A percentile compares a stretch with the other conserved stretches of the same genome.
Evolutionary conservation across 176 grass and related monocot species (phyloP).

Genomic region (Aegilops longissima): DNA sequence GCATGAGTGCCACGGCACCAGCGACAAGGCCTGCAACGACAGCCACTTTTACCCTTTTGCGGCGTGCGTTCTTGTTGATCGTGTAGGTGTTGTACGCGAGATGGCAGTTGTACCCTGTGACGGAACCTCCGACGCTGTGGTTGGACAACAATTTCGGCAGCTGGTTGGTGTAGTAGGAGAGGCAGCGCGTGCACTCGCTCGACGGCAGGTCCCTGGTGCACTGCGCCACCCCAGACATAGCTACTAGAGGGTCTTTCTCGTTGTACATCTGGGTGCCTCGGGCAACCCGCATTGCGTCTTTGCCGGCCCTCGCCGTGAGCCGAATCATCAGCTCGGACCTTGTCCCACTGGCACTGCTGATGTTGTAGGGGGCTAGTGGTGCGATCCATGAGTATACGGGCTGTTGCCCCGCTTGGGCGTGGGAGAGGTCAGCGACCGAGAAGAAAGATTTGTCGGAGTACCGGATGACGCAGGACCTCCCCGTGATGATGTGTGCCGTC

Average conservation of each 20-base stretch:
- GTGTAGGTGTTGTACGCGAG: neutral
- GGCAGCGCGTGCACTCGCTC: neutral
- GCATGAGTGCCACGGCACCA: neutral
- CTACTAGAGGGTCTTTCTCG: too few relatives aligned
- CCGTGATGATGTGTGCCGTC: neutral
- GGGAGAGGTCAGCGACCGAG: slow-evolving; percentile 1
- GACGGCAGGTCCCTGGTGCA: slow-evolving; percentile 33
- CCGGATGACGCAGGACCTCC: neutral
- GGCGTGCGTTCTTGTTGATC: neutral
- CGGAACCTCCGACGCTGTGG: neutral
- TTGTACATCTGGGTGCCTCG: too few relatives aligned
- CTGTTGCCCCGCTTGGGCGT: too few relatives aligned
- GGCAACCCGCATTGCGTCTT: too few relatives aligned
- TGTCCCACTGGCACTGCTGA: too few relatives aligned
- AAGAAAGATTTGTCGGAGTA: slow-evolving; percentile 31
- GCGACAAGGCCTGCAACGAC: too few relatives aligned
- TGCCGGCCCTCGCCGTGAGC: too few relatives aligned
- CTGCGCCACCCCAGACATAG: slow-evolving; percentile 16
- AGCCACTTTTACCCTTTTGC: neutral
- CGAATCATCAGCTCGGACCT: too few relatives aligned
- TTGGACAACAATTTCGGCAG: too few relatives aligned
- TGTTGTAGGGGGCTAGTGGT: too few relatives aligned
- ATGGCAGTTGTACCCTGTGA: neutral
- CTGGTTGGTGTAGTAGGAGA: too few relatives aligned
- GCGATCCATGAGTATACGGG: too few relatives aligned